Percentiles rank a stretch among this genome's conserved stretches.
phyloP scores from a whole-genome alignment of 257 asterid species.

The Petrea volubilis region DNA sequence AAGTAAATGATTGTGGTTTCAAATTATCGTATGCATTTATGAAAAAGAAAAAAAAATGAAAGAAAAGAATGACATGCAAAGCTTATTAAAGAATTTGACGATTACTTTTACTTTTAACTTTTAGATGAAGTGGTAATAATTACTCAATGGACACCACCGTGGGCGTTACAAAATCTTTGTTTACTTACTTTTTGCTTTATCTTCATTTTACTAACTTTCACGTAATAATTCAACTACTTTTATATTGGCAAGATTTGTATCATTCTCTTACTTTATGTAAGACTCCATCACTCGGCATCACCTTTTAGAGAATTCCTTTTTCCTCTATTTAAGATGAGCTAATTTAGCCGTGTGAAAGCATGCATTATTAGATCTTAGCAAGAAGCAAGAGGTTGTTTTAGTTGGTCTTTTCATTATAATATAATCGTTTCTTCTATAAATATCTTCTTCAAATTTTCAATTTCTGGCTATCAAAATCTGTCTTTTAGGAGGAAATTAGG shows the following conservation, averaged over 20 bases:
- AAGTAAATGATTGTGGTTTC: too few relatives aligned
- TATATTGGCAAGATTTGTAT: constrained; percentile 27
- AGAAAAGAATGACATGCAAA: too few relatives aligned
- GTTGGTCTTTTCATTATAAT: background rate
- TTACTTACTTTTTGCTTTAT: background rate
- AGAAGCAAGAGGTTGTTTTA: background rate
- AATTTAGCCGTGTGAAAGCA: background rate
- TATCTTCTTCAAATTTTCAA: background rate
- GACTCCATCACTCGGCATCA: background rate
- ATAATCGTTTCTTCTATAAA: background rate
- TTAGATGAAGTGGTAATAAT: too few relatives aligned
- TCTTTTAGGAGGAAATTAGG: background rate
- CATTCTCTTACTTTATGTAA: constrained; percentile 9
- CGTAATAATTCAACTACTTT: constrained; percentile 13
- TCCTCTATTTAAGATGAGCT: constrained; percentile 21
- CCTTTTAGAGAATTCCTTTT: background rate
- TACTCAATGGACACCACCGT: background rate
- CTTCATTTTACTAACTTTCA: background rate
- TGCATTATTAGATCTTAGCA: constrained; percentile 20
- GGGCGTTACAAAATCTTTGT: background rate
- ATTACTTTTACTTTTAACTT: too few relatives aligned
- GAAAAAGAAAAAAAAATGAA: too few relatives aligned
- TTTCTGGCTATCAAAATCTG: background rate
- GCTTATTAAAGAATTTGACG: too few relatives aligned
- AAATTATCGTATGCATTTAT: too few relatives aligned